Evolutionary conservation across 345 rosid genomes (phyloP).

Genomic region (Heritiera fomes): DNA sequence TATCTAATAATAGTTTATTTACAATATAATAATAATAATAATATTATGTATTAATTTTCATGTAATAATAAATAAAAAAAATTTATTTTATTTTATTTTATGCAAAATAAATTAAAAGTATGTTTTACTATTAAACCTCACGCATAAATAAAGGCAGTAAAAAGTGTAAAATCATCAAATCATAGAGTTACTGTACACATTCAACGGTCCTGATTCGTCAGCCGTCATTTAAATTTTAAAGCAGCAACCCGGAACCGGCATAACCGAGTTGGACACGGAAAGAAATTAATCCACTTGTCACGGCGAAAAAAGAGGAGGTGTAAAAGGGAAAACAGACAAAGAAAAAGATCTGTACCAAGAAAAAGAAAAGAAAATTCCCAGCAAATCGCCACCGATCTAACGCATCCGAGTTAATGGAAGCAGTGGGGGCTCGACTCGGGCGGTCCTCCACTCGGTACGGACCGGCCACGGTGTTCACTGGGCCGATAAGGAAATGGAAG

Average conservation of each 20-base stretch:
- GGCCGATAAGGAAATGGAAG: slow-evolving; percentile 97
- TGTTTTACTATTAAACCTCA: too few species aligned
- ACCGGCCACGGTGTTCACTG: slow-evolving; percentile 89
- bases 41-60: too few species aligned
- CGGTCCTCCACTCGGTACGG: slow-evolving; percentile 96
- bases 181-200: background rate
- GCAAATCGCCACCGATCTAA: slow-evolving; percentile 26
- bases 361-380: too few species aligned
- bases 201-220: slow-evolving; percentile 14
- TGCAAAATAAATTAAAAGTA: too few species aligned
- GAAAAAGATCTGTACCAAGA: too few species aligned
- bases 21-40: too few species aligned
- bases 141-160: too few species aligned
- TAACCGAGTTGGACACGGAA: background rate
- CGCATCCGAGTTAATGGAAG: slow-evolving; percentile 64
- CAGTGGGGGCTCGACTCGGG: slow-evolving; percentile 93
- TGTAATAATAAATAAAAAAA: too few species aligned
- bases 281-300: slow-evolving; percentile 8
- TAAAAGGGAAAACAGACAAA: too few species aligned
- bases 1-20: too few species aligned
- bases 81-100: too few species aligned
- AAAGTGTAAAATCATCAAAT: background rate
- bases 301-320: background rate
- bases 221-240: background rate
- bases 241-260: background rate